Evolutionary conservation across 805 yeast genomes (phyloP).

Genomic region (Kuraishia ogatae): DNA sequence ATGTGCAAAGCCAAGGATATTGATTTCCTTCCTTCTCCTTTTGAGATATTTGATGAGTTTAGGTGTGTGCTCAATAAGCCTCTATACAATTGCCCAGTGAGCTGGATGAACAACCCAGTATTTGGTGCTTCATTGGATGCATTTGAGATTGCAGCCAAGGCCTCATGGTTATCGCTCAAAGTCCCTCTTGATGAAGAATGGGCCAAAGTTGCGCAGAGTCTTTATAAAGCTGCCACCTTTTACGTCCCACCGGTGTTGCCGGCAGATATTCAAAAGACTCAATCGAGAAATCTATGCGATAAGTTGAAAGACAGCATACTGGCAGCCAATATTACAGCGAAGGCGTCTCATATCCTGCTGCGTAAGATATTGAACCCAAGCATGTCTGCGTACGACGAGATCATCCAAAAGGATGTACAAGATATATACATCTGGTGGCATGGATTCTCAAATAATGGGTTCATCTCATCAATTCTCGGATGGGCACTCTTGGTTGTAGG

Average conservation of each 20-base stretch:
- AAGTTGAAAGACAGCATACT: slow-evolving; percentile 4
- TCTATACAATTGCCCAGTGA: neutral
- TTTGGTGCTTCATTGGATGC: slow-evolving; percentile 27
- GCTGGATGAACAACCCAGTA: slow-evolving; percentile 34
- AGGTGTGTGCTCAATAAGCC: slow-evolving; percentile 17
- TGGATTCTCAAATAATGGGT: neutral
- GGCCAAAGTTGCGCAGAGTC: neutral
- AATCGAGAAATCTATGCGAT: neutral
- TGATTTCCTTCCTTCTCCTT: slow-evolving; percentile 31
- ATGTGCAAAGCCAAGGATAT: slow-evolving; percentile 20
- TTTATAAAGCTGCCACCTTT: neutral
- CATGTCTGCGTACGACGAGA: neutral
- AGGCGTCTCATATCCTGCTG: slow-evolving; percentile 3
- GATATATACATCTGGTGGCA: slow-evolving; percentile 1
- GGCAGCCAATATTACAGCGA: slow-evolving; percentile 4
- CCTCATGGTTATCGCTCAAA: slow-evolving; percentile 19
- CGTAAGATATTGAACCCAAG: slow-evolving; percentile 4
- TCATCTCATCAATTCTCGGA: neutral
- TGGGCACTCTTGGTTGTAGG: slow-evolving; percentile 15
- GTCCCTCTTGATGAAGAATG: slow-evolving; percentile 8
- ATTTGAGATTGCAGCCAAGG: slow-evolving; percentile 26
- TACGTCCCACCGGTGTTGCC: slow-evolving; percentile 2
- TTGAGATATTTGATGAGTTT: slow-evolving; percentile 21
- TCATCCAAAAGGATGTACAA: slow-evolving; percentile 6
- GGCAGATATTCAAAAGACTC: neutral